These are phyloP conservation scores for Aegilops tauschii DNA, from an alignment of 176 grass and related monocot genomes.

Conservation along the genomic window DNA sequence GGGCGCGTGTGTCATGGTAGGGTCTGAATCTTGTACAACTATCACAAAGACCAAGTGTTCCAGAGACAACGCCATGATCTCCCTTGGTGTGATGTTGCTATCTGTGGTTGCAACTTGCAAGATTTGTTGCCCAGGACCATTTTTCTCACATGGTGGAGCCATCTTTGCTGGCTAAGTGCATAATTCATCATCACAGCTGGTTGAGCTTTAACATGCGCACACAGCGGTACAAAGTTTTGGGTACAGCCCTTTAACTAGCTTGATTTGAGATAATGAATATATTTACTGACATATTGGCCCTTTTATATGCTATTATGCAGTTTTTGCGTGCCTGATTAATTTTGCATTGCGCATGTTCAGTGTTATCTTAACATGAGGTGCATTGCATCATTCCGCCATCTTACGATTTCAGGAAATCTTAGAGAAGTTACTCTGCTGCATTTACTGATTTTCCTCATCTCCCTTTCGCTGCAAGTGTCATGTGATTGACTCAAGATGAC, in stretches of 20 bases:
- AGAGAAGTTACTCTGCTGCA: background rate
- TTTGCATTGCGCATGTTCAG: background rate
- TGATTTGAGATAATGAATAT: constrained; percentile 11
- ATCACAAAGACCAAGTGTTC: constrained; percentile 22
- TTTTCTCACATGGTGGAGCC: constrained; percentile 37
- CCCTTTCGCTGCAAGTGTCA: background rate
- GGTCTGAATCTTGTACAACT: constrained; percentile 11
- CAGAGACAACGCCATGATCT: constrained; percentile 32
- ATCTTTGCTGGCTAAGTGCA: constrained; percentile 18
- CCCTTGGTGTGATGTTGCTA: constrained; percentile 8
- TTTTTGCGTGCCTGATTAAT: background rate
- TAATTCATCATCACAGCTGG: constrained; percentile 5
- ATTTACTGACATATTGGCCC: background rate
- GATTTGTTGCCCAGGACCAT: constrained; percentile 20
- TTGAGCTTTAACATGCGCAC: background rate
- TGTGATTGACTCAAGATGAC: constrained; percentile 4
- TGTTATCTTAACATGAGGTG: background rate
- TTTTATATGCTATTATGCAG: background rate
- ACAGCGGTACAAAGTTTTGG: background rate
- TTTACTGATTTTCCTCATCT: background rate
- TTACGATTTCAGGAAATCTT: background rate
- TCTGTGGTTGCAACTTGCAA: background rate
- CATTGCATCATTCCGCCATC: background rate
- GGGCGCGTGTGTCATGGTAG: background rate
- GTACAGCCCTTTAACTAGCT: background rate